Evolutionary conservation across 106 monocot species (phyloP).

Genomic region (Narthecium ossifragum): DNA sequence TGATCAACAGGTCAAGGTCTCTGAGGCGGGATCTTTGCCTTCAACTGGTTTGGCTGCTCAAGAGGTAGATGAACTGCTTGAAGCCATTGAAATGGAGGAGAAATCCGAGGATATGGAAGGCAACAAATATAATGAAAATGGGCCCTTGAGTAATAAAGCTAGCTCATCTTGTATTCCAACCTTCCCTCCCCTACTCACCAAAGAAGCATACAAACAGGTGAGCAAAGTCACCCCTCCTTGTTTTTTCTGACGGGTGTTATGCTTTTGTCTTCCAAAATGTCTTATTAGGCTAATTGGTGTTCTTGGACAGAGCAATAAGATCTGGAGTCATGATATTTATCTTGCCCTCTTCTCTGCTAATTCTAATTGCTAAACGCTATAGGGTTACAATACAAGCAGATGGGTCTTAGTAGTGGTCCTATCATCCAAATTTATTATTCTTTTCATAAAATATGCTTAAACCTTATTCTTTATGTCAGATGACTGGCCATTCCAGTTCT

Average conservation of each 20-base stretch:
- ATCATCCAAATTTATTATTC: too few species aligned
- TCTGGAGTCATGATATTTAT: background rate
- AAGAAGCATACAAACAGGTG: constrained; percentile 55
- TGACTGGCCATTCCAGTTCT: too few species aligned
- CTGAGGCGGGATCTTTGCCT: constrained; percentile 31
- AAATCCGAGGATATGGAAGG: constrained; percentile 26
- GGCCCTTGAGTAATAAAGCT: constrained; percentile 14
- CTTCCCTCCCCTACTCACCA: constrained; percentile 26
- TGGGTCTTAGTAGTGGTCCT: too few species aligned
- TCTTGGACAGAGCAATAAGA: background rate
- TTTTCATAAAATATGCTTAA: too few species aligned
- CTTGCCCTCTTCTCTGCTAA: background rate
- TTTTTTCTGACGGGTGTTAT: background rate
- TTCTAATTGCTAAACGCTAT: background rate
- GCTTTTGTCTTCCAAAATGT: background rate
- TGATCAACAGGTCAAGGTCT: constrained; percentile 34
- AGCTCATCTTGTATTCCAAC: constrained; percentile 32
- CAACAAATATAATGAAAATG: constrained; percentile 22
- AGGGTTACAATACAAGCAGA: too few species aligned
- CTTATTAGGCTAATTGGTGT: background rate
- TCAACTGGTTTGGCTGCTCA: constrained; percentile 68
- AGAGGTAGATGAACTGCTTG: constrained; percentile 59
- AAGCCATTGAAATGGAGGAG: constrained; percentile 55
- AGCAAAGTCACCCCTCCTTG: background rate
- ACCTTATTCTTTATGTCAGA: too few species aligned